Conservation (phyloP, 495 filamentous ascomycete species). For the Podospora didyma region DNA sequence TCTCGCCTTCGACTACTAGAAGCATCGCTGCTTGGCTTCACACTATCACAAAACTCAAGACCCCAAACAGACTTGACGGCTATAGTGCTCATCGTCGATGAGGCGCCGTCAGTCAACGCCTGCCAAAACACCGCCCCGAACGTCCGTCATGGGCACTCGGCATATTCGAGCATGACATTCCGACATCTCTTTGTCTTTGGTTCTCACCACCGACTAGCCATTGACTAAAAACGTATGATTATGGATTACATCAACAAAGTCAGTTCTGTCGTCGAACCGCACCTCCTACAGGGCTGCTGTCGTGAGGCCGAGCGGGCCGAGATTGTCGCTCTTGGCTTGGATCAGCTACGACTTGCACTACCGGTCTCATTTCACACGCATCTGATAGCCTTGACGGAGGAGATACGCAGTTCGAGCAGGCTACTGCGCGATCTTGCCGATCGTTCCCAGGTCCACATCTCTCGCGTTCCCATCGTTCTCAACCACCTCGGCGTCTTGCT, state of each 20-base stretch:
- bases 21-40: not conserved
- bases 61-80: not conserved
- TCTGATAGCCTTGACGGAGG: slow-evolving; percentile 38
- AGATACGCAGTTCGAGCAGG: slow-evolving; percentile 36
- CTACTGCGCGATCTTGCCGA: slow-evolving; percentile 49
- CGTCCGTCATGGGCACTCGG: not conserved
- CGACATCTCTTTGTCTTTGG: too few relatives aligned
- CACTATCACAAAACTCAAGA: not conserved
- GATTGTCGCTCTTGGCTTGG: slow-evolving; percentile 34
- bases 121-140: not conserved
- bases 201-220: too few relatives aligned
- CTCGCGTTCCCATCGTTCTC: slow-evolving; percentile 42
- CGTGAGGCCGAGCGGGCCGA: slow-evolving; percentile 43
- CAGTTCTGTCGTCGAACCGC: slow-evolving; percentile 20
- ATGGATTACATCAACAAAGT: slow-evolving; percentile 18
- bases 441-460: slow-evolving; percentile 45
- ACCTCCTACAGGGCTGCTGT: slow-evolving; percentile 43
- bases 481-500: slow-evolving; percentile 51
- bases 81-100: not conserved
- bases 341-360: slow-evolving; percentile 36
- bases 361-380: slow-evolving; percentile 39
- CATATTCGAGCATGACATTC: not conserved
- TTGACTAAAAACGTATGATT: too few relatives aligned
- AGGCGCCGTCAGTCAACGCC: not conserved
- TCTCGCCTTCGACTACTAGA: not conserved